phyloP scores from a whole-genome alignment of 2,329 filamentous ascomycete genomes.

The Bipolaris oryzae region DNA sequence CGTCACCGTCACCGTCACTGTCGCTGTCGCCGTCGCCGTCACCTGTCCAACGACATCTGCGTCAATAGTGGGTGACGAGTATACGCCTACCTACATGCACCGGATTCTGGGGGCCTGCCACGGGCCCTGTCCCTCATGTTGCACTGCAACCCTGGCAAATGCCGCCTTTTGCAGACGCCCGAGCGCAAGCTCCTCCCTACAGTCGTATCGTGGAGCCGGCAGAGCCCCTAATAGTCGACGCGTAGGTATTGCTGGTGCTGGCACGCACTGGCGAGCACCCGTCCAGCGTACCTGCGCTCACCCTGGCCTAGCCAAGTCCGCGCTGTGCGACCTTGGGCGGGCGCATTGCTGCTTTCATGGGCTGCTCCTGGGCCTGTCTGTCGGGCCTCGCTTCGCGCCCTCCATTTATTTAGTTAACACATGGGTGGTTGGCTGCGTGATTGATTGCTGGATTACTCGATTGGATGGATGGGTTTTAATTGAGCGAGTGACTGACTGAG shows the following conservation, averaged over 20 bases:
- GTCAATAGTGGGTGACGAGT: constrained; percentile 1
- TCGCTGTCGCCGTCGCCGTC: not conserved
- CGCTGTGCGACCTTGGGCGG: constrained; percentile 26
- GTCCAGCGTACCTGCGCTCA: constrained; percentile 37
- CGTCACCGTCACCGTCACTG: not conserved
- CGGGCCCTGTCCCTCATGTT: constrained; percentile 15
- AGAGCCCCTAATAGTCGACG: constrained; percentile 1
- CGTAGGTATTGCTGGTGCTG: constrained; percentile 9
- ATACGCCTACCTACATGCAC: not conserved
- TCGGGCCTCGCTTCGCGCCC: not conserved
- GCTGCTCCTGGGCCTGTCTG: constrained; percentile 1
- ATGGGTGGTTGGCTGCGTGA: not conserved
- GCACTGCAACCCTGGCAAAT: constrained; percentile 22
- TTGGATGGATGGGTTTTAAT: not conserved
- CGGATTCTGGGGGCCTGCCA: not conserved
- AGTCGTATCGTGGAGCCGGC: not conserved
- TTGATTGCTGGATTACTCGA: not conserved
- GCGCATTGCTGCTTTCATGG: constrained; percentile 21
- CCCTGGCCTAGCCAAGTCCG: constrained; percentile 19
- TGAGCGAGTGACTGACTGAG: not conserved
- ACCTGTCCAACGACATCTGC: not conserved
- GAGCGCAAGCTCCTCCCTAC: not conserved
- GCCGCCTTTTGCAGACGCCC: constrained; percentile 22
- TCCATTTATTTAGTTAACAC: not conserved
- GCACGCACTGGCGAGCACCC: constrained; percentile 22